Base-by-base conservation (phyloP, 2,329 filamentous ascomycete species). In the Beauveria varroae region DNA sequence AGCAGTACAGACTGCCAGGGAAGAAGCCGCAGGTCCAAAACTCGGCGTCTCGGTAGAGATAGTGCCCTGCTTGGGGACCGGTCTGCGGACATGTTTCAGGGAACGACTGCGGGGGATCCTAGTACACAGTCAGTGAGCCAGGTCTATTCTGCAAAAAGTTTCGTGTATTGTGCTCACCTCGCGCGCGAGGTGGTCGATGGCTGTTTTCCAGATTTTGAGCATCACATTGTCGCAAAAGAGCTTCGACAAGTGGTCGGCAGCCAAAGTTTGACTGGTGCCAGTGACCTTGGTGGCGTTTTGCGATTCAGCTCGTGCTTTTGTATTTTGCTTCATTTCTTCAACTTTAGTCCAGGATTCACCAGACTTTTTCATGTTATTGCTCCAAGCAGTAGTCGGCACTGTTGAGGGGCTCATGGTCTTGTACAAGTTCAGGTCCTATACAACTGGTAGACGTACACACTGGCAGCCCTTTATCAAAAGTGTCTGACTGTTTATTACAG, bases 21-120 rank as follows among this genome's bases (percentile, higher is more conserved):
- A 78, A 78, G 68, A 77, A 77, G 20, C 75, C 75, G 53, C 75
- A 76, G 1, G 74, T 77, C 75, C 75, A 77, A 46, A 77, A 77
- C 2, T 73, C 69, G 2, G 71, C 66, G 20, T 74, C 69, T 0
- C 71, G 67, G 24, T 69, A 54, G 9, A 64, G 52, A 60, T 72
- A 75, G 16, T 60, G 64, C 0, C 72, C 73, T 1, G 58, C 63
- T 0, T 65, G 55, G 0, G 57, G 44, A 1, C 73, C 73, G 3
- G 62, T 54, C 50, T 71, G 70, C 0, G 70, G 71, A 0, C 74
- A 70, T 12, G 63, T 68, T 58, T 76, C 72, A 1, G 73, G 73
- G 40, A 71, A 74, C 0, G 60, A 60, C 3, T 64, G 30, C 2
- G 66, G 61, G 41, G 43, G 44, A 43, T 53, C 30, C 56, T 57